phyloP scores from a whole-genome alignment of 2,329 filamentous ascomycete species.

The Didymella glomerata region DNA sequence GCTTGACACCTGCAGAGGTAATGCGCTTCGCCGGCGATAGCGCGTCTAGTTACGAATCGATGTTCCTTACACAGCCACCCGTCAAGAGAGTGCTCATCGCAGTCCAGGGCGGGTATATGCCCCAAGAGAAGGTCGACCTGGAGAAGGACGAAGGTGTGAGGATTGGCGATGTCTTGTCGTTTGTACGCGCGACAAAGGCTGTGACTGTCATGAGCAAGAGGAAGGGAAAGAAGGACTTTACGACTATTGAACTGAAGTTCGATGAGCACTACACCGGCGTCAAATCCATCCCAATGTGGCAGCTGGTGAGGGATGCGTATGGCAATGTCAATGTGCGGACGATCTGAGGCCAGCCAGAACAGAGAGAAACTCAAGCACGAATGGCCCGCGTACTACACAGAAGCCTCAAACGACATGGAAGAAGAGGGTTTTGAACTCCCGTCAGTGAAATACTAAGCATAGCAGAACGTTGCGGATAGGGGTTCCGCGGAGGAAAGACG shows the following conservation, averaged over 20 bases:
- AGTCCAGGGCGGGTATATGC: background rate
- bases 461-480: background rate
- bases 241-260: background rate
- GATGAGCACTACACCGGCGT: conserved; percentile 11
- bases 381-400: background rate
- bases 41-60: background rate
- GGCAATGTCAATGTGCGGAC: background rate
- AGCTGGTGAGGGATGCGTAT: background rate
- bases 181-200: background rate
- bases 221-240: background rate
- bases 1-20: background rate
- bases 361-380: background rate
- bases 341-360: background rate
- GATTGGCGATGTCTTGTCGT: conserved; percentile 4
- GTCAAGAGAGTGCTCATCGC: background rate
- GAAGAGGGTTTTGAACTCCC: background rate
- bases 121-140: background rate
- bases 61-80: conserved; percentile 14
- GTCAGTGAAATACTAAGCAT: background rate
- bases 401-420: background rate
- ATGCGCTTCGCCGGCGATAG: background rate
- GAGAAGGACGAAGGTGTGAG: background rate
- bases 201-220: background rate
- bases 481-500: background rate
- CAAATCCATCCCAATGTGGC: background rate